Conservation (phyloP, 345 rosid genomes). For the Brassica nigra region DNA sequence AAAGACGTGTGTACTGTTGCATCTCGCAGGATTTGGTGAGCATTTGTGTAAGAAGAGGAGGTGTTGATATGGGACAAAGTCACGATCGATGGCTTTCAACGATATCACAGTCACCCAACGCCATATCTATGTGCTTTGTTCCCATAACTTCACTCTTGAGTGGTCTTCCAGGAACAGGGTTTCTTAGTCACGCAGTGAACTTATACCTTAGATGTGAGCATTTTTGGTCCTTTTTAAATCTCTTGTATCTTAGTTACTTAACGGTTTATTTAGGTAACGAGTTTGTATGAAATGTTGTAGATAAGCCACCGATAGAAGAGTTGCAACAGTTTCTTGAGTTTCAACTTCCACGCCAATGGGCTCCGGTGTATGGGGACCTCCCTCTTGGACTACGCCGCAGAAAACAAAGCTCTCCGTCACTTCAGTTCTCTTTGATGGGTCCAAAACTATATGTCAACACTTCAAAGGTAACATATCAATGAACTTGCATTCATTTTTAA, state of each 20-base stretch:
- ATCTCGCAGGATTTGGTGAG: constrained; percentile 53
- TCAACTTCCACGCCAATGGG: not conserved
- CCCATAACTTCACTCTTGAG: constrained; percentile 88
- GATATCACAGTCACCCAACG: constrained; percentile 75
- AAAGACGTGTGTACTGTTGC: not conserved
- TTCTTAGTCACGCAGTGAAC: constrained; percentile 84
- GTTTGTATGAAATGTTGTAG: not conserved
- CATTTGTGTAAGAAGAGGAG: constrained; percentile 70
- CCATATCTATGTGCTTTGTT: constrained; percentile 87
- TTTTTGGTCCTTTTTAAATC: not conserved
- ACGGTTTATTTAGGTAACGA: not conserved
- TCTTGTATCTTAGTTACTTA: constrained; percentile 17
- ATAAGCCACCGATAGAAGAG: not conserved
- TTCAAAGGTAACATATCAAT: not conserved
- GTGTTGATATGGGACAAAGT: constrained; percentile 64
- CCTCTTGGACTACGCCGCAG: not conserved
- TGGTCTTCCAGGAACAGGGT: constrained; percentile 86
- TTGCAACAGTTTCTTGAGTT: not conserved
- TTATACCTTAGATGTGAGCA: constrained; percentile 87
- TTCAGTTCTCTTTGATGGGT: not conserved
- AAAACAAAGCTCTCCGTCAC: not conserved
- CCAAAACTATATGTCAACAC: not conserved
- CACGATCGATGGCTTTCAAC: constrained; percentile 92
- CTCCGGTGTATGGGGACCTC: not conserved
- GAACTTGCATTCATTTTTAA: not conserved